A percentile compares a stretch with the other conserved stretches of the same genome.
Evolutionary conservation across 805 yeast species (phyloP).

Genomic region (Saccharomycopsis guyanensis): DNA sequence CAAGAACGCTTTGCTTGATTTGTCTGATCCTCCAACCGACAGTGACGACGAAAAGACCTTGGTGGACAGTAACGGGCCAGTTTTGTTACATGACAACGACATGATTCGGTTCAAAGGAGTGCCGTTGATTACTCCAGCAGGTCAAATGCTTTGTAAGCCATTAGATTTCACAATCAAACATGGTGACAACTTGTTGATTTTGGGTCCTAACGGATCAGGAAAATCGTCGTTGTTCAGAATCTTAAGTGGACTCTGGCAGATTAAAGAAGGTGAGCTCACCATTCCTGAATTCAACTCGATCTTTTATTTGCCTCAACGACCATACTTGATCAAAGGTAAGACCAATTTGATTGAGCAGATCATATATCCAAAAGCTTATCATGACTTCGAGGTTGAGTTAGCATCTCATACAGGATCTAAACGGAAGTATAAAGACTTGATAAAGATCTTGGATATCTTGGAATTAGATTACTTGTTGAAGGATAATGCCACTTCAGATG

Average conservation of each 20-base stretch:
- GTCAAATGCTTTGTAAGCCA: constrained; percentile 59
- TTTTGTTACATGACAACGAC: constrained; percentile 44
- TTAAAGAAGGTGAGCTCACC: constrained; percentile 45
- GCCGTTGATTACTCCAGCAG: constrained; percentile 80
- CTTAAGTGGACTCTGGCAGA: constrained; percentile 92
- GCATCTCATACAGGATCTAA: constrained; percentile 20
- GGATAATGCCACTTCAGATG: constrained; percentile 29
- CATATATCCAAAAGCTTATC: constrained; percentile 73
- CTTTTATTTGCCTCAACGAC: constrained; percentile 88
- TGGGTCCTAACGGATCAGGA: constrained; percentile 96
- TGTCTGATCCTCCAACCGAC: constrained; percentile 21
- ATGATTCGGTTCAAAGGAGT: constrained; percentile 63
- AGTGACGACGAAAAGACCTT: constrained; percentile 19
- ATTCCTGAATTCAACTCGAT: constrained; percentile 53
- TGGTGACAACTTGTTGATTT: constrained; percentile 80
- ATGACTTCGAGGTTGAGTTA: constrained; percentile 40
- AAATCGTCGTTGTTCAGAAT: constrained; percentile 87
- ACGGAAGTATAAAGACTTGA: constrained; percentile 39
- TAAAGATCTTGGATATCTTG: constrained; percentile 46
- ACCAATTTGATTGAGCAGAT: constrained; percentile 75
- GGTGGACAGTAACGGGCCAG: constrained; percentile 22
- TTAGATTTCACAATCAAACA: constrained; percentile 65
- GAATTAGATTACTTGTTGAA: constrained; percentile 52
- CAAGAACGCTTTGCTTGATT: constrained; percentile 47
- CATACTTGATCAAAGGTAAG: constrained; percentile 69